Percentiles rank a stretch among this genome's conserved stretches.
Conservation (phyloP, 352 stramenopile genomes). For the Phytophthora syringae region DNA sequence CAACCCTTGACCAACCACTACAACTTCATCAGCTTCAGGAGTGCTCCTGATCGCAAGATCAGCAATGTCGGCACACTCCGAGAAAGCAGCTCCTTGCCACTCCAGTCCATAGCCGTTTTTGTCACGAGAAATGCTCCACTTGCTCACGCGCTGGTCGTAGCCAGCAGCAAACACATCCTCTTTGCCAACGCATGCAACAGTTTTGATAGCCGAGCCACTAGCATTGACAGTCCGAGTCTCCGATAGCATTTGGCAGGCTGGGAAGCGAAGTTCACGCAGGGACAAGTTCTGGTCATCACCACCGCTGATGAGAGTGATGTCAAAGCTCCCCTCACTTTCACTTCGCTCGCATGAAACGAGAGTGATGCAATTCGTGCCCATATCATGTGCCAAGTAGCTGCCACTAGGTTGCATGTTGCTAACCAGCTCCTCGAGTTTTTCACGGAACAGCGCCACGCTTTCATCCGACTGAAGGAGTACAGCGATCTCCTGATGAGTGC, state of each 20-base stretch:
- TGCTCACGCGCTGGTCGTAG: conserved; percentile 89
- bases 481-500: conserved; percentile 30
- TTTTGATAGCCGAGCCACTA: conserved; percentile 86
- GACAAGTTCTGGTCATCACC: conserved; percentile 83
- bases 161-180: conserved; percentile 61
- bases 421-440: conserved; percentile 39
- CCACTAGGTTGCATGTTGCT: conserved; percentile 40
- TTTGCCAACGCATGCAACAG: conserved; percentile 47
- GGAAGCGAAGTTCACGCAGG: conserved; percentile 46
- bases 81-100: conserved; percentile 70
- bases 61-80: conserved; percentile 85
- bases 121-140: conserved; percentile 48
- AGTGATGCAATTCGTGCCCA: conserved; percentile 80
- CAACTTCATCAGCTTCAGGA: conserved; percentile 34
- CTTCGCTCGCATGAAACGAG: conserved; percentile 32
- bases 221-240: conserved; percentile 61
- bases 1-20: conserved; percentile 83
- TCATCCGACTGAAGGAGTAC: conserved; percentile 20
- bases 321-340: conserved; percentile 13
- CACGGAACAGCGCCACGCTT: conserved; percentile 7
- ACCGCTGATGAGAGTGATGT: conserved; percentile 75
- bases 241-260: conserved; percentile 39
- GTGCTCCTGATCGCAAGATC: conserved; percentile 50
- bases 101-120: conserved; percentile 29
- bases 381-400: conserved; percentile 83